These are phyloP conservation scores for Ciborinia camelliae DNA, from an alignment of 2,329 filamentous ascomycete species.

Conservation along the genomic window DNA sequence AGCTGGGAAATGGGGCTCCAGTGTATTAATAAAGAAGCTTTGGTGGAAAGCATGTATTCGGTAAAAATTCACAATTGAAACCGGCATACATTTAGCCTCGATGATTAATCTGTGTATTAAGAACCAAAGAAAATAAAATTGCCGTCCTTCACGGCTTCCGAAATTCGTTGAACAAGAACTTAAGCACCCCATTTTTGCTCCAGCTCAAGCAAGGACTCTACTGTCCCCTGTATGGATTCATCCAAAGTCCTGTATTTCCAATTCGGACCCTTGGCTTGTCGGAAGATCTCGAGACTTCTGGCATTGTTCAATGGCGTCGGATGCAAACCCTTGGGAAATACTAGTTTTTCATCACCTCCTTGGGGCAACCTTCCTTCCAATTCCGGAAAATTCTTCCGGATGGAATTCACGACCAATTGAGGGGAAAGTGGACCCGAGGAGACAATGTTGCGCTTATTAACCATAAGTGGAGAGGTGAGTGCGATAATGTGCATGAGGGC, in stretches of 20 bases:
- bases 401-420: slow-evolving; percentile 52
- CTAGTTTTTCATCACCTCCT: slow-evolving; percentile 37
- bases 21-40: background rate
- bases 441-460: slow-evolving; percentile 56
- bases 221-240: slow-evolving; percentile 32
- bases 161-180: background rate
- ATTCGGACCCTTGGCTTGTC: slow-evolving; percentile 4
- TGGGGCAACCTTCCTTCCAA: slow-evolving; percentile 46
- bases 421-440: slow-evolving; percentile 57
- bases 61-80: background rate
- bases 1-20: background rate
- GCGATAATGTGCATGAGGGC: slow-evolving; percentile 59
- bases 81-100: background rate
- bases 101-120: too few species aligned
- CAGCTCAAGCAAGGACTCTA: slow-evolving; percentile 31
- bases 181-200: slow-evolving; percentile 26
- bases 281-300: slow-evolving; percentile 23
- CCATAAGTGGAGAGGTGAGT: slow-evolving; percentile 51
- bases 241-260: slow-evolving; percentile 34
- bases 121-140: background rate
- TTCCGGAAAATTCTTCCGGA: slow-evolving; percentile 52
- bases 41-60: background rate
- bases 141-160: background rate
- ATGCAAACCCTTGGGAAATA: slow-evolving; percentile 28
- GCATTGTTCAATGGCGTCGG: slow-evolving; percentile 30